Conservation (phyloP, 78 protist species). For the Blattamonas nauphoetae region DNA sequence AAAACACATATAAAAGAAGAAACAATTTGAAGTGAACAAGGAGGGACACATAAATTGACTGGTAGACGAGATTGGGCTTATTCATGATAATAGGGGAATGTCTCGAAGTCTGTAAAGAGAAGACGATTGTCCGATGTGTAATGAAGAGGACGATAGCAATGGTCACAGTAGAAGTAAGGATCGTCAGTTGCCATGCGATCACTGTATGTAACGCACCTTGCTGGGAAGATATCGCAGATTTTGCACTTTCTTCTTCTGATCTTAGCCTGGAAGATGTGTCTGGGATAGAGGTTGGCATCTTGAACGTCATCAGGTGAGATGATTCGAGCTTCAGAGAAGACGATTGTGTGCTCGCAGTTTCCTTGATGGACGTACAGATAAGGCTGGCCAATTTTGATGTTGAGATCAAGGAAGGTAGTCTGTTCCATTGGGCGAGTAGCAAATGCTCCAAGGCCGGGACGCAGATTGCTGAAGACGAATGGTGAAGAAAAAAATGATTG, state of each 20-base stretch:
- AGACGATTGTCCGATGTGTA: neutral
- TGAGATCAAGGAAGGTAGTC: neutral
- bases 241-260: neutral
- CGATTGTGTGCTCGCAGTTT: neutral
- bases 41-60: too few relatives aligned
- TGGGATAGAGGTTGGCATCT: neutral
- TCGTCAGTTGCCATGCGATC: conserved; percentile 3
- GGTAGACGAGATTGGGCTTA: too few relatives aligned
- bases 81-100: conserved; percentile 3
- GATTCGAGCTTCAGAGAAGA: neutral
- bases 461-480: neutral
- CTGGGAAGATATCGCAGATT: conserved; percentile 7
- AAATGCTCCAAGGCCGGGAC: neutral
- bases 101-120: neutral
- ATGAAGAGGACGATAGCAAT: neutral
- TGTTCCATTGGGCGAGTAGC: neutral
- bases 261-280: conserved; percentile 10
- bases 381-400: neutral
- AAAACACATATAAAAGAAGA: too few relatives aligned
- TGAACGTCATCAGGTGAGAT: neutral
- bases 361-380: conserved; percentile 11
- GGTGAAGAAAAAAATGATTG: neutral
- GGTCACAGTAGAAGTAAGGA: conserved; percentile 8
- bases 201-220: neutral
- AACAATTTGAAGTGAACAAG: too few relatives aligned